Base-by-base conservation (phyloP, 352 stramenopile species). In the Pythium brachiatum region DNA sequence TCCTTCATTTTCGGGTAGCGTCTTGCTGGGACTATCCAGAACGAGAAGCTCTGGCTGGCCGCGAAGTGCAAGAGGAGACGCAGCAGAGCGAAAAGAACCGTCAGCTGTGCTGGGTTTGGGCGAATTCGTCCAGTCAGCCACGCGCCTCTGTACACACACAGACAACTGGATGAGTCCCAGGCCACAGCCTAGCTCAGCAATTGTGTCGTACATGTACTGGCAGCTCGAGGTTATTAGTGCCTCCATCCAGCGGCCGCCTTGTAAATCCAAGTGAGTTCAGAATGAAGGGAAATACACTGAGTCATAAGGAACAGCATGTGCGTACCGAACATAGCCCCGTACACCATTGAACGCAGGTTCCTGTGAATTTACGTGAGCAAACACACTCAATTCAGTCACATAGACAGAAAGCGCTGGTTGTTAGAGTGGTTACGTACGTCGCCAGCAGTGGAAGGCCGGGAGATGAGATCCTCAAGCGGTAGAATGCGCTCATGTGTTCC, bases 281-380 rank as follows among this genome's bases (percentile, higher is more conserved):
- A 32, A 18, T 27, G 38, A 12, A 27, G n/a, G 18, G 7, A n/a
- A 32, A 32, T 25, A 39, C 48, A 36, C 13, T 41, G 4, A 16
- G n/a, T n/a, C n/a, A n/a, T n/a, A n/a, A n/a, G n/a, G n/a, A 16
- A 18, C 0, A 32, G 20, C 7, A 11, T 32, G 13, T 6, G 48
- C 56, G 63, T 60, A 89, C 80, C 78, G 79, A 34, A 86, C 78
- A 57, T 83, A 83, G 26, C 78, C 80, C 46, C 74, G 62, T 8
- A 83, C 54, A 16, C 69, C 68, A 4, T 48, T 55, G 57, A 75
- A 70, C 34, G 62, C 55, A 2, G 69, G 44, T 16, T 68, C 74
- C 43, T 83, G 70, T 44, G 8, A 8, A 39, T 15, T 34, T 20
- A 38, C 6, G 38, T 8, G 16, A 44, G 38, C n/a, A 16, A 4